Base-by-base conservation (phyloP, 495 filamentous ascomycete species). In the Penicillium angulare region DNA sequence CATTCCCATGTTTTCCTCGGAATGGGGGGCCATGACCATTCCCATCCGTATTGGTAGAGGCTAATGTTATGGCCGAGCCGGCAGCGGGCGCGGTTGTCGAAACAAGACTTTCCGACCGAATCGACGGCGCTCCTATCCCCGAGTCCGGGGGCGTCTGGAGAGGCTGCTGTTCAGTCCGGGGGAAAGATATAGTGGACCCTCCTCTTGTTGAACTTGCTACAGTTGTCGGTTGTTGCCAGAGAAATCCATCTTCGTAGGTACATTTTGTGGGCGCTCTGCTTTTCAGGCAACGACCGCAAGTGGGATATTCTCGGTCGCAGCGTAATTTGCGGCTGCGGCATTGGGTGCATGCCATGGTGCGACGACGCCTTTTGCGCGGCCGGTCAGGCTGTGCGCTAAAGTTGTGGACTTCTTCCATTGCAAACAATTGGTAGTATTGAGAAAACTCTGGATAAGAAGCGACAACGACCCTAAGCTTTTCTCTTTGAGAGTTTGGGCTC, bases 281-380 rank as follows among this genome's bases (percentile, higher is more conserved):
- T 63, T 85, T 84, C 41, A 65, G 60, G 59, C 85, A 88, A 36
- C 86, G 84, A 38, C 79, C 74, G 55, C 85, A 88, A 0, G 68
- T 60, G 16, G 86, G 84, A 62, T 82, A 84, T 33, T 77, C 74
- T 35, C 84, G 80, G 59, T 87, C 83, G 64, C 86, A 89, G 58
- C 81, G 83, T 57, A 87, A 79, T 67, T 89, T 89, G 46, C 85
- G 72, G 49, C 78, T 78, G 53, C 85, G 84, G 50, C 85, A 88
- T 43, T 78, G 67, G 33, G 67, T 69, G 55, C 74, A 76, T 15
- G 72, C 64, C 54, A 72, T 66, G 6, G 72, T 74, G 17, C 71
- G 67, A 13, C 73, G 57, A 43, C 68, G 66, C 24, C 73, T 55
- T 60, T 76, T 76, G 21, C 72, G 69, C 44, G 67, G 64, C 42